These are phyloP conservation scores for Wickerhamomyces tratensis DNA, from an alignment of 805 yeast species.

Conservation along the genomic window DNA sequence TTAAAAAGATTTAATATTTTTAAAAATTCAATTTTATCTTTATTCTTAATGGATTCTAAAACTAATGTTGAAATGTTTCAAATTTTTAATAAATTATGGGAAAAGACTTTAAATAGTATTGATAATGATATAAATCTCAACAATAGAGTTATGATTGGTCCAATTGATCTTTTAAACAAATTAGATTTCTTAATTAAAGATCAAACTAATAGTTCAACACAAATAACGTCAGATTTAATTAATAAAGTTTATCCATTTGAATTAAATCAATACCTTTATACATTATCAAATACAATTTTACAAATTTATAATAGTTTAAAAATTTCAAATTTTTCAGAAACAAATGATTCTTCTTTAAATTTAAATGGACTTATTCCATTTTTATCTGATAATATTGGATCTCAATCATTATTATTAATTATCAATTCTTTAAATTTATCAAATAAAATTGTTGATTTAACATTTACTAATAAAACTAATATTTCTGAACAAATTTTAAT, in stretches of 20 bases:
- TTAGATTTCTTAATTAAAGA: neutral
- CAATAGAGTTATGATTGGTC: constrained; percentile 10
- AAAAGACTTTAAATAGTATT: constrained; percentile 8
- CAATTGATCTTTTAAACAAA: constrained; percentile 12
- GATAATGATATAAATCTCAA: neutral
- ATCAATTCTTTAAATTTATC: constrained; percentile 4
- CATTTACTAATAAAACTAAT: too few species aligned
- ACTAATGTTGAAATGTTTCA: constrained; percentile 15
- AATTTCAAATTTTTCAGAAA: neutral
- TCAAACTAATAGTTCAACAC: neutral
- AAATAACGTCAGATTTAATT: constrained; percentile 3
- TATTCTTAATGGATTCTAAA: constrained; percentile 6
- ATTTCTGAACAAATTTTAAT: neutral
- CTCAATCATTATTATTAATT: constrained; percentile 6
- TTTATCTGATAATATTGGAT: constrained; percentile 2
- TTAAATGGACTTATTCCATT: constrained; percentile 4
- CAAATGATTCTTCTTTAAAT: neutral
- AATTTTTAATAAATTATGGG: constrained; percentile 17
- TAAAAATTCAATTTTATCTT: constrained; percentile 2
- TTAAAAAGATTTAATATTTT: constrained; percentile 5
- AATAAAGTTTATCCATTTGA: constrained; percentile 10
- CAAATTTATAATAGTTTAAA: constrained; percentile 2
- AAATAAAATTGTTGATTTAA: neutral
- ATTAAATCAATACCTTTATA: constrained; percentile 5
- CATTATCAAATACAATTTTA: constrained; percentile 5